These are phyloP conservation scores for Phylloporus rhodoxanthus DNA, from an alignment of 768 basidiomycete genomes.

Conservation along the genomic window DNA sequence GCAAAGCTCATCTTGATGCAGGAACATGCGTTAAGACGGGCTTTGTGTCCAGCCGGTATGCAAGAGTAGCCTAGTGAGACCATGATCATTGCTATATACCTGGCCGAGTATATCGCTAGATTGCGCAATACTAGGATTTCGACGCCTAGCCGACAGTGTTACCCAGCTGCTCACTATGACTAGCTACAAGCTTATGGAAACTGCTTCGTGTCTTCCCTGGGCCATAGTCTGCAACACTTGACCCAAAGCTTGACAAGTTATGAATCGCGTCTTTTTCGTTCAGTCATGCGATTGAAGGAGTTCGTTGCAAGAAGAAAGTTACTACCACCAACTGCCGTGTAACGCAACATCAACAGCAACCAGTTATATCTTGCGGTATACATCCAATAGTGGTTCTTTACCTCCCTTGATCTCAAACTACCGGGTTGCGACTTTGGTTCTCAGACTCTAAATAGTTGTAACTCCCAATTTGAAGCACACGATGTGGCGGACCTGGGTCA, in stretches of 20 bases:
- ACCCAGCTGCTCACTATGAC: not conserved
- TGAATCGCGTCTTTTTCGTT: not conserved
- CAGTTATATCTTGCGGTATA: too few relatives aligned
- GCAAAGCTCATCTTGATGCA: conserved; percentile 20
- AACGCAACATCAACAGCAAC: too few relatives aligned
- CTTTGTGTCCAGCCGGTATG: conserved; percentile 6
- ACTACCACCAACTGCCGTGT: too few relatives aligned
- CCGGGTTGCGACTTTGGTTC: too few relatives aligned
- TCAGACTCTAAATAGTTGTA: too few relatives aligned
- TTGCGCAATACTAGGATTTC: not conserved
- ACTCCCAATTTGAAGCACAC: too few relatives aligned
- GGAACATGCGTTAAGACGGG: conserved; percentile 1
- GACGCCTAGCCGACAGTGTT: not conserved
- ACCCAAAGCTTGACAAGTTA: not conserved
- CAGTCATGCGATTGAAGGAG: not conserved
- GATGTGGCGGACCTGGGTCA: too few relatives aligned
- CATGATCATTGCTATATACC: too few relatives aligned
- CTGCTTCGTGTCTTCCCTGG: not conserved
- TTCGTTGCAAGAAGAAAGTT: not conserved
- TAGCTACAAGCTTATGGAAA: not conserved
- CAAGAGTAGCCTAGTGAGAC: not conserved
- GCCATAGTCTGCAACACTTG: not conserved
- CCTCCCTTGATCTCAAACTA: too few relatives aligned
- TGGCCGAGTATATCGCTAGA: too few relatives aligned
- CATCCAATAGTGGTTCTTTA: not conserved